Base-by-base conservation (phyloP, 2,329 filamentous ascomycete genomes). In the Elsinoe perseae region DNA sequence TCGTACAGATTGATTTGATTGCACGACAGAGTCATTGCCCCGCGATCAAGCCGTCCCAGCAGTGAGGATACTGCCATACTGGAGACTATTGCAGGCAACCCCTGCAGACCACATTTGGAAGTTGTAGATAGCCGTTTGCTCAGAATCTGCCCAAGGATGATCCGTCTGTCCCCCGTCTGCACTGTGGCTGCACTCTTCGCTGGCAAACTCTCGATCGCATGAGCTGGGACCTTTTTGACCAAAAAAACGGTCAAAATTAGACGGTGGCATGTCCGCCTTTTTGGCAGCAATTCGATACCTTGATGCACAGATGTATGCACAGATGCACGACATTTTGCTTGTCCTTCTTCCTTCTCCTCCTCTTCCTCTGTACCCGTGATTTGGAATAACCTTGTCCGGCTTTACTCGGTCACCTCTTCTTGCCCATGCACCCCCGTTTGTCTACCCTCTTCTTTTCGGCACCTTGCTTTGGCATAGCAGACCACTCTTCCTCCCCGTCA, bases 21-120 rank as follows among this genome's bases (percentile, higher is more conserved):
- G 40, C 40, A 43, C 18, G 40, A 14, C 40, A 43, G 40, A 43
- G 40, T 43, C 40, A 43, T 43, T 43, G 18, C 23, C 7, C 40
- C 16, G 12, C 14, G 40, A 36, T 36, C 12, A 14, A 36, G 32
- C 32, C 32, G 32, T 36, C 32, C 32, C 32, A 36, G 32, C 32
- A 14, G 32, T 3, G 32, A 36, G 32, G 32, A 3, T 36, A 5
- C 28, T 30, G 12, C 28, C 28, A 12, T 30, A 5, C 28, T 30
- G 12, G 28, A 5, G 28, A 30, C 28, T 5, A 6, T 9, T 42
- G 2, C 16, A 10, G 12, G 9, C 38, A 23, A 18, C 48, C 48
- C 48, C 48, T 52, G 48, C 48, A 52, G 48, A 28, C 48, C 48
- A 30, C 48, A 52, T 52, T 52, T n/a, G 48, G 48, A 52, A 52